Percentiles rank a stretch among this genome's conserved stretches.
These are phyloP conservation scores for carrot (Daucus carota) DNA, from an alignment of 129 eudicot species.

Conservation along the genomic window DH1_v3.0 NC_030383.2:1664501-1665000, in stretches of 20 bases:
- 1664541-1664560: slow-evolving; percentile 77
- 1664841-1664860: slow-evolving; percentile 77
- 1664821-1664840: slow-evolving; percentile 73
- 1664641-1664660: slow-evolving; percentile 67
- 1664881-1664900: slow-evolving; percentile 46
- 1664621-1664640: slow-evolving; percentile 61
- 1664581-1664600: slow-evolving; percentile 70
- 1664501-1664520: slow-evolving; percentile 58
- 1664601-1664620: slow-evolving; percentile 72
- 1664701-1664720: slow-evolving; percentile 51
- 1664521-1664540: slow-evolving; percentile 73
- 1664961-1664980: slow-evolving; percentile 46
- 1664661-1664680: slow-evolving; percentile 69
- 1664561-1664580: slow-evolving; percentile 67
- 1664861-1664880: slow-evolving; percentile 52
- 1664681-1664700: slow-evolving; percentile 65
- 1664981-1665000: slow-evolving; percentile 63
- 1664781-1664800: slow-evolving; percentile 46
- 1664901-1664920: slow-evolving; percentile 68
- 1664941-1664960: slow-evolving; percentile 36
- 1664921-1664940: slow-evolving; percentile 58
- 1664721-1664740: slow-evolving; percentile 50
- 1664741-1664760: slow-evolving; percentile 55
- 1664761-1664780: slow-evolving; percentile 63
- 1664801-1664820: slow-evolving; percentile 53